These are phyloP conservation scores for Trifolium fragiferum DNA, from an alignment of 306 rosid genomes.

Conservation along the genomic window DNA sequence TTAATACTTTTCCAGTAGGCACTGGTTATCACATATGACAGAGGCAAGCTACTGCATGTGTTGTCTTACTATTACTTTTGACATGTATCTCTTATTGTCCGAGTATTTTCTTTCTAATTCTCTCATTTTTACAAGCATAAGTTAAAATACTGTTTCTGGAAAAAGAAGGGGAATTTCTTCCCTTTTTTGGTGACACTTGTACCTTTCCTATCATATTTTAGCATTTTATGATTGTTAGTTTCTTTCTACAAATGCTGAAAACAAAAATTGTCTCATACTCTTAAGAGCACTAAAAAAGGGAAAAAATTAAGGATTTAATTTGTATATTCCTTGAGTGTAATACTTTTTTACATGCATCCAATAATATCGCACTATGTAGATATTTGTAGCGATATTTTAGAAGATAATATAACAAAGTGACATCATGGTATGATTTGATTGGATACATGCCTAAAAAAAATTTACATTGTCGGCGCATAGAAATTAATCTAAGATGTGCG, in stretches of 20 bases:
- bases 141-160: slow-evolving; percentile 10
- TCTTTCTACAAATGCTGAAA: not conserved
- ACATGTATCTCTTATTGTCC: slow-evolving; percentile 11
- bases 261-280: not conserved
- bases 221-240: not conserved
- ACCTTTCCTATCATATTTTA: slow-evolving; percentile 19
- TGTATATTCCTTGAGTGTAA: too few relatives aligned
- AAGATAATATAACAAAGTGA: not conserved
- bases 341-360: too few relatives aligned
- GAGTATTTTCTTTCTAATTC: not conserved
- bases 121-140: slow-evolving; percentile 30
- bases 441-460: not conserved
- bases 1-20: slow-evolving; percentile 32
- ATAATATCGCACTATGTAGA: too few relatives aligned
- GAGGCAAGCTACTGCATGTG: slow-evolving; percentile 40
- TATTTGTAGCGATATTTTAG: not conserved
- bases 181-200: slow-evolving; percentile 10
- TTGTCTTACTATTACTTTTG: slow-evolving; percentile 2
- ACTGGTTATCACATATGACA: slow-evolving; percentile 1
- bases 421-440: not conserved
- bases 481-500: slow-evolving; percentile 19
- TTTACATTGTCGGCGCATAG: not conserved
- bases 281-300: slow-evolving; percentile 14
- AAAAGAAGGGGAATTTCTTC: slow-evolving; percentile 11
- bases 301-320: not conserved